These are phyloP conservation scores for Cyclotella baltica DNA, from an alignment of 108 stramenopile species.

Conservation along the genomic window DNA sequence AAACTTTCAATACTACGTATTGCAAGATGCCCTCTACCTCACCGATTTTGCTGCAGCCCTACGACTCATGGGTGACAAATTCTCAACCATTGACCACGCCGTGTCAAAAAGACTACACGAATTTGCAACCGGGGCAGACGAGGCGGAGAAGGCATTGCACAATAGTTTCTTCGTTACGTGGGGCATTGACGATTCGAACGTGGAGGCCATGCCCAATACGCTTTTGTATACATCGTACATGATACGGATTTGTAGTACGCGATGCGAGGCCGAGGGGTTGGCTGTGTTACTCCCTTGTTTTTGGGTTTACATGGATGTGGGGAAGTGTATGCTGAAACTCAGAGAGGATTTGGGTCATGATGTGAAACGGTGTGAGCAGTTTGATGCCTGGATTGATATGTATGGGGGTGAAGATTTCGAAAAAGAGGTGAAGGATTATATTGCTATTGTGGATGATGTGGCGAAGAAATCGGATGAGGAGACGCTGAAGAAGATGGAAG, in stretches of 20 bases:
- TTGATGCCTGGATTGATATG: constrained; percentile 93
- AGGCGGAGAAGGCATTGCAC: constrained; percentile 79
- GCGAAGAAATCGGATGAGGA: constrained; percentile 45
- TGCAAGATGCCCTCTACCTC: constrained; percentile 84
- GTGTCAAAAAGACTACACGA: constrained; percentile 57
- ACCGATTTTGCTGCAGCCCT: constrained; percentile 78
- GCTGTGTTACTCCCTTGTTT: constrained; percentile 86
- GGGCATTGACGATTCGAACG: constrained; percentile 64
- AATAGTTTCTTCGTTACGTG: constrained; percentile 77
- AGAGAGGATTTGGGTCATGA: constrained; percentile 72
- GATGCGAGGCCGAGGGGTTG: constrained; percentile 75
- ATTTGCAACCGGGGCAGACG: constrained; percentile 81
- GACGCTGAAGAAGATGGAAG: constrained; percentile 69
- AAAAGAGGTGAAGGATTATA: constrained; percentile 78
- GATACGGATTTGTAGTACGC: constrained; percentile 68
- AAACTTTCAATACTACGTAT: constrained; percentile 81
- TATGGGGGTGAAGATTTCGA: constrained; percentile 88
- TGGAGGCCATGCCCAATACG: constrained; percentile 78
- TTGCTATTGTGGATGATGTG: constrained; percentile 70
- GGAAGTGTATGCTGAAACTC: constrained; percentile 80
- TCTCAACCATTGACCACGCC: constrained; percentile 29
- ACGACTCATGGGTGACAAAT: constrained; percentile 55
- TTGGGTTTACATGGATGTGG: constrained; percentile 92
- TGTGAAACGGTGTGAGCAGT: constrained; percentile 64
- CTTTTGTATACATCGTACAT: constrained; percentile 89